A percentile compares a stretch with the other conserved stretches of the same genome.
Evolutionary conservation across 768 basidiomycete species (phyloP).

Genomic region (Pleurotus salmoneostramineus): DNA sequence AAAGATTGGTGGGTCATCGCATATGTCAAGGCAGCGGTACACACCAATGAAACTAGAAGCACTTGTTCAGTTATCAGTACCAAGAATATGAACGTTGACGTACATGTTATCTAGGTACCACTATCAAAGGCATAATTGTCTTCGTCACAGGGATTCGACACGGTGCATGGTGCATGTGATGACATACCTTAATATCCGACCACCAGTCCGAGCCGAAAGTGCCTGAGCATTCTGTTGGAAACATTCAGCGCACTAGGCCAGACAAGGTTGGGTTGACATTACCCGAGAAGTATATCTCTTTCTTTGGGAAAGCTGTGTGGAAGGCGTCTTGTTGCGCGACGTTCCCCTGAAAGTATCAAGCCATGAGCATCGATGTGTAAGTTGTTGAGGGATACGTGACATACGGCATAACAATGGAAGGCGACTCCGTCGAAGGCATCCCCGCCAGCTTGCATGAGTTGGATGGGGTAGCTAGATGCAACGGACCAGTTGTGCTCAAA

Average conservation of each 20-base stretch:
- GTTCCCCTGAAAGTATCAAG: conserved; percentile 28
- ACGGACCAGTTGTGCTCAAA: conserved; percentile 73
- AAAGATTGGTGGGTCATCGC: neutral
- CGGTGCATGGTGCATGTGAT: too few species aligned
- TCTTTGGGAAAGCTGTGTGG: conserved; percentile 49
- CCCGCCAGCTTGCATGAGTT: conserved; percentile 51
- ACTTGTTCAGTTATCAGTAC: neutral
- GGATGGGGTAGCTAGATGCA: conserved; percentile 60
- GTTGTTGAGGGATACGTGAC: neutral
- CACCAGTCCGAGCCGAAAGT: conserved; percentile 72
- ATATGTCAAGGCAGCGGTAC: conserved; percentile 12
- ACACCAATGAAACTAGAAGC: conserved; percentile 18
- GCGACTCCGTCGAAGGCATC: conserved; percentile 60
- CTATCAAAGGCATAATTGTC: conserved; percentile 21
- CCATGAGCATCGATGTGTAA: neutral
- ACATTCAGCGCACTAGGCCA: neutral
- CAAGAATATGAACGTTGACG: conserved; percentile 11
- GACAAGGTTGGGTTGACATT: neutral
- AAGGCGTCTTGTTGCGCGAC: conserved; percentile 53
- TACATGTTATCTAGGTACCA: conserved; percentile 72
- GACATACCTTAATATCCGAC: conserved; percentile 66
- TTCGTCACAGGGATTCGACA: too few species aligned
- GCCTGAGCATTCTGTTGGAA: conserved; percentile 55
- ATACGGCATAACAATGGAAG: conserved; percentile 65
- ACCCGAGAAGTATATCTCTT: conserved; percentile 50